phyloP scores from a whole-genome alignment of 768 basidiomycete genomes.

The Amanita pallidorosea region DNA sequence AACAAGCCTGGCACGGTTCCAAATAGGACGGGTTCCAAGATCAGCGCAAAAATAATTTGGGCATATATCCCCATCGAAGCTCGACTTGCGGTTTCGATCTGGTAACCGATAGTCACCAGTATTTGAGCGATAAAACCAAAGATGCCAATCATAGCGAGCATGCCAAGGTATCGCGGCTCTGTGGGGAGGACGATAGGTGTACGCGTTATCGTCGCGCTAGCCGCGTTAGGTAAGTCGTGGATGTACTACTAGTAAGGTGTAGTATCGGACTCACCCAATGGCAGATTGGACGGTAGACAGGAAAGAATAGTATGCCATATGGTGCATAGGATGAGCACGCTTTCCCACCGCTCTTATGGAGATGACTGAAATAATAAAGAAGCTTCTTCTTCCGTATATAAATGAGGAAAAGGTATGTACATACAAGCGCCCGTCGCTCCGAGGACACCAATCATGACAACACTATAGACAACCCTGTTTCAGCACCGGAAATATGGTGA shows the following conservation, averaged over 20 bases:
- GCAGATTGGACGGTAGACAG: slow-evolving; percentile 36
- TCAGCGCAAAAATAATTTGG: slow-evolving; percentile 8
- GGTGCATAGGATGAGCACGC: slow-evolving; percentile 67
- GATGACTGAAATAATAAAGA: neutral
- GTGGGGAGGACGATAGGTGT: slow-evolving; percentile 35
- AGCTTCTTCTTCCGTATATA: too few species aligned
- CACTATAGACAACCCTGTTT: slow-evolving; percentile 19
- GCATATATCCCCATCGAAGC: slow-evolving; percentile 47
- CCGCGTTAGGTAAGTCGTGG: neutral
- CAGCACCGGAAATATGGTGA: neutral
- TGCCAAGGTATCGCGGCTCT: slow-evolving; percentile 27
- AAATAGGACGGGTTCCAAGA: neutral
- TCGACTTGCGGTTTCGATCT: slow-evolving; percentile 51
- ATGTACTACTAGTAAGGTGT: neutral
- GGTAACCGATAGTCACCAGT: slow-evolving; percentile 31
- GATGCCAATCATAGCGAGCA: slow-evolving; percentile 41
- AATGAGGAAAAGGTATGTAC: neutral
- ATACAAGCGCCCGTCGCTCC: slow-evolving; percentile 61
- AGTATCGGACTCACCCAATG: slow-evolving; percentile 17
- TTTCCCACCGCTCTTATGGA: slow-evolving; percentile 28
- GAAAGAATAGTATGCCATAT: slow-evolving; percentile 54
- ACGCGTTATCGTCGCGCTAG: slow-evolving; percentile 32
- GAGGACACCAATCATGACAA: slow-evolving; percentile 51
- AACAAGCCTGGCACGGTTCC: neutral
- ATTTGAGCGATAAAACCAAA: slow-evolving; percentile 46